Evolutionary conservation across 2,329 filamentous ascomycete species (phyloP), one percentile per base, ranked within the genome.

Genomic region (Geosmithia morbida): DNA sequence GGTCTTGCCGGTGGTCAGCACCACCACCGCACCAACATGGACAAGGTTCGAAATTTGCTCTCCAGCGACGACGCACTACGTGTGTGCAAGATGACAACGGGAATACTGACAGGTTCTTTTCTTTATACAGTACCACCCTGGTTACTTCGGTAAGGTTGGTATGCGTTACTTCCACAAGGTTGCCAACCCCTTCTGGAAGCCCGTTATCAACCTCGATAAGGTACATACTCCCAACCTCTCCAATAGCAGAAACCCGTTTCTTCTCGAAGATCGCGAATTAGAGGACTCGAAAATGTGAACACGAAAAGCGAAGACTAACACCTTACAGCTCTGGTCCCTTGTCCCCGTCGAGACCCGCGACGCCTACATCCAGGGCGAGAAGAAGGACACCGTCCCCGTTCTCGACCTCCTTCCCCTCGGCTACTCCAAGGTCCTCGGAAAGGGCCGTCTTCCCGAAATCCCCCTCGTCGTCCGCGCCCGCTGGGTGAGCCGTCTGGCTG

Each of bases 131-230:
- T 88, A 90, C 83, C 87, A 94, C 68, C 88, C 90, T 54, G 92
- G 92, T 87, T 97, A 97, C 86, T 97, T 96, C 74, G 87, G 87
- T 74, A 95, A 96, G 77, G 86, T 90, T 61, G 85, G 85, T 75
- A 90, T 90, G 85, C 78, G 86, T 66, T 83, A 90, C 76, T 96
- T 95, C 86, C 90, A 97, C 81, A 89, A 92, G 74, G 83, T 87
- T 66, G 79, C 82, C 65, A 90, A 90, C 79, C 85, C 94, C 67
- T 88, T 90, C 80, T 98, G 90, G 92, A 96, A 95, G 78, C 92
- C 92, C 57, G 80, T 87, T 61, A 85, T 98, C 83, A 98, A 98
- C 80, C 77, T 98, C 61, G 92, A 97, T 75, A 98, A 97, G 85
- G 85, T 90, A 67, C 56, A 60, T 61, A 53, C 48, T 41, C 22